phyloP scores from a whole-genome alignment of 1,284 basidiomycete genomes.

The Cryptococcus hybrid region DNA sequence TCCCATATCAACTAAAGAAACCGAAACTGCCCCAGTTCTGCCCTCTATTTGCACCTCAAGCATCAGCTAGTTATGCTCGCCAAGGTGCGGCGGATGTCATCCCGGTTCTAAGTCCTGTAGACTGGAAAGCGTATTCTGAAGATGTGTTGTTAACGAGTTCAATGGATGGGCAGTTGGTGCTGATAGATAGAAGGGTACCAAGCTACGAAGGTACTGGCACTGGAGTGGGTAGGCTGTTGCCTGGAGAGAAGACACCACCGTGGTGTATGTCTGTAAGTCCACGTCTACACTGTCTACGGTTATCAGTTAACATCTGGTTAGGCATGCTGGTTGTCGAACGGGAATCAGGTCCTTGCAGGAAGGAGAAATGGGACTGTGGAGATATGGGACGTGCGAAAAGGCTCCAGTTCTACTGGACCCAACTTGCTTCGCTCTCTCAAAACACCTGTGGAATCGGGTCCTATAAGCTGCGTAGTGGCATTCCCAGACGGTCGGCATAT shows the following conservation, averaged over 20 bases:
- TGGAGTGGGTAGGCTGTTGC: conserved; percentile 78
- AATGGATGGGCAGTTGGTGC: conserved; percentile 86
- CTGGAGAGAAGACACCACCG: conserved; percentile 87
- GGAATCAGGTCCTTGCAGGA: conserved; percentile 85
- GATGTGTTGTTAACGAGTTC: conserved; percentile 86
- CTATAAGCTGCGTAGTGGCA: conserved; percentile 83
- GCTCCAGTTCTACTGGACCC: conserved; percentile 59
- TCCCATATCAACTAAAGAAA: background rate
- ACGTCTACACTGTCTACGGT: background rate
- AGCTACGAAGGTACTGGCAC: conserved; percentile 51
- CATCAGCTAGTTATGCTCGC: conserved; percentile 1
- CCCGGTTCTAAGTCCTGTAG: conserved; percentile 57
- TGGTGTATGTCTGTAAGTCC: conserved; percentile 85
- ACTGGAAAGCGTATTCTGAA: conserved; percentile 67
- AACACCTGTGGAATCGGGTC: conserved; percentile 85
- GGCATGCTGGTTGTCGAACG: conserved; percentile 93
- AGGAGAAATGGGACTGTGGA: conserved; percentile 88
- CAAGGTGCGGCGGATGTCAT: conserved; percentile 24
- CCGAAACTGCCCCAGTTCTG: conserved; percentile 14
- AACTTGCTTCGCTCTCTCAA: conserved; percentile 73
- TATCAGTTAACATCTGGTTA: conserved; percentile 36
- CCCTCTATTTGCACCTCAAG: conserved; percentile 13
- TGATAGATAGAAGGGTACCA: conserved; percentile 81
- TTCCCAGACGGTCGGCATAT: conserved; percentile 90
- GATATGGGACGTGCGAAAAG: conserved; percentile 85